Conservation (phyloP, 1,284 basidiomycete species). For the Cutaneotrichosporon cutaneum region DNA sequence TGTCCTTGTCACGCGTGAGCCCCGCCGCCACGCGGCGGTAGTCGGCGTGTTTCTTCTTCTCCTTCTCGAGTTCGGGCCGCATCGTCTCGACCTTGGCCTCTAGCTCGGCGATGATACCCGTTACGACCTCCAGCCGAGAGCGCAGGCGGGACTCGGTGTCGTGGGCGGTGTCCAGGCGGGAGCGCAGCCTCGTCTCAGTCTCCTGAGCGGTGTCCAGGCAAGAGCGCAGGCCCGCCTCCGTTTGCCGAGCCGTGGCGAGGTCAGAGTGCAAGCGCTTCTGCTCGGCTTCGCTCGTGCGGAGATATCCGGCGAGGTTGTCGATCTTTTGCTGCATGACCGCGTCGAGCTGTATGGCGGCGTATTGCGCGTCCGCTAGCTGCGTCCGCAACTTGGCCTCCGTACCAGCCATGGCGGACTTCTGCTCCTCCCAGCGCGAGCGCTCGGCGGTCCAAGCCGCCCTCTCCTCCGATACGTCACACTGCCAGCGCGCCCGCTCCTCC, state of each 20-base stretch:
- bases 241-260: not conserved
- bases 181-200: not conserved
- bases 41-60: not conserved
- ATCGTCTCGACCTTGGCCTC: not conserved
- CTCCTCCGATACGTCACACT: not conserved
- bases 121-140: not conserved
- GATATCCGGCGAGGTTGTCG: not conserved
- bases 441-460: not conserved
- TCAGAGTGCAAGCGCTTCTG: not conserved
- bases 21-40: not conserved
- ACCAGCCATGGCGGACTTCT: not conserved
- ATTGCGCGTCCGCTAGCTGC: not conserved
- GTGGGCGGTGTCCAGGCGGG: not conserved
- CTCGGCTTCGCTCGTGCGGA: not conserved
- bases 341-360: not conserved
- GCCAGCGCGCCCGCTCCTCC: not conserved
- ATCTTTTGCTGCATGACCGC: not conserved
- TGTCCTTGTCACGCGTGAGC: not conserved
- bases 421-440: not conserved
- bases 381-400: not conserved
- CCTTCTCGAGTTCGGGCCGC: not conserved
- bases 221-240: not conserved
- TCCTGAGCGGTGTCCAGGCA: not conserved
- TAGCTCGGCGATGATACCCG: not conserved
- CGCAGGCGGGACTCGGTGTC: not conserved